These are phyloP conservation scores for Gynochthodes officinalis DNA, from an alignment of 257 asterid species.

Conservation along the genomic window DNA sequence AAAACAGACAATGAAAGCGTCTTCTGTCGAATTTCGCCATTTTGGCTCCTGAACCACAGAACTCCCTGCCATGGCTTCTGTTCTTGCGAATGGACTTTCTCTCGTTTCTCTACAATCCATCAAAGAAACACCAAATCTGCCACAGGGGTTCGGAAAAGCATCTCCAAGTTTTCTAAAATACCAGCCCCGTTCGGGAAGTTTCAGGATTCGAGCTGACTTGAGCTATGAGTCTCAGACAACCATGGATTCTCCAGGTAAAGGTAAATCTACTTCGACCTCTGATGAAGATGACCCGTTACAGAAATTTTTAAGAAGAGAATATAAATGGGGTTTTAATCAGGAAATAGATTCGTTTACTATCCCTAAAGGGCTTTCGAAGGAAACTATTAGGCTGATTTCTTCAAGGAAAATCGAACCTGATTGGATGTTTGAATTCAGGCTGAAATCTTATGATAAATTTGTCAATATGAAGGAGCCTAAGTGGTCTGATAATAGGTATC, in stretches of 20 bases:
- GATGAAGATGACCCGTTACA: constrained; percentile 64
- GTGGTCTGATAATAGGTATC: constrained; percentile 89
- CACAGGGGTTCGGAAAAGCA: constrained; percentile 33
- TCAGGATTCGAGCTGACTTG: constrained; percentile 71
- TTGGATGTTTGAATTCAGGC: constrained; percentile 88
- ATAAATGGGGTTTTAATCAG: constrained; percentile 82
- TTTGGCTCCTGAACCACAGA: background rate
- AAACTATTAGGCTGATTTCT: constrained; percentile 79
- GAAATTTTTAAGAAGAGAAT: constrained; percentile 71
- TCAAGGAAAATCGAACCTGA: constrained; percentile 62
- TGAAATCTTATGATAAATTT: constrained; percentile 72
- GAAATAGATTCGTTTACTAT: constrained; percentile 82
- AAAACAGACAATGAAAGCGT: background rate
- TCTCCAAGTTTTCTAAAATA: constrained; percentile 12
- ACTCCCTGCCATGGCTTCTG: constrained; percentile 55
- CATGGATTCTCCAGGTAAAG: constrained; percentile 55
- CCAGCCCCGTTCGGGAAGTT: constrained; percentile 39
- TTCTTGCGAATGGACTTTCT: constrained; percentile 64
- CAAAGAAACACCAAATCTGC: constrained; percentile 28
- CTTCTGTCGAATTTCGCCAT: background rate
- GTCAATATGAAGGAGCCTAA: constrained; percentile 69
- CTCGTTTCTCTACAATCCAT: constrained; percentile 47
- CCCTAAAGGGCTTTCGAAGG: constrained; percentile 84
- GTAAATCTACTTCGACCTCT: constrained; percentile 28
- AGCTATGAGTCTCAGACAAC: constrained; percentile 51